Base-by-base conservation (phyloP, 2,329 filamentous ascomycete species). In the Aspergillus thermomutatus region DNA sequence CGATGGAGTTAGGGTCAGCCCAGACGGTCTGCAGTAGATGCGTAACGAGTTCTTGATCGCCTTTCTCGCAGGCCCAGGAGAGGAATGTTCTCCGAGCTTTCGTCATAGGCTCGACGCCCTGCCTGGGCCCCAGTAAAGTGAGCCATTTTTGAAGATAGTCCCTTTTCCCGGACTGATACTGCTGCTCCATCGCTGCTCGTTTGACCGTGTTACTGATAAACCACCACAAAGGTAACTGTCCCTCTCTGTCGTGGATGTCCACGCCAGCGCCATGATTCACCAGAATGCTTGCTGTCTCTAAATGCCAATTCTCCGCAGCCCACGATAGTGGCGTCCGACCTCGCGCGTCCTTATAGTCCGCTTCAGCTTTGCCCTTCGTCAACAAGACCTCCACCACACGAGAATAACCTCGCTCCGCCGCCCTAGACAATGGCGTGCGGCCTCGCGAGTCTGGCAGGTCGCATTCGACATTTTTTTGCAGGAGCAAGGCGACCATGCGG, bases 1-100 rank as follows among this genome's bases (percentile, higher is more conserved):
- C 59, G 21, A 61, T 48, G 5, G 54, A 59, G 41, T 61, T 61
- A 2, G 59, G 59, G 21, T 61, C 57, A 4, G 59, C 57, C 59
- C 59, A 61, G 6, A 40, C 50, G 9, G 59, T 59, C 34, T 48
- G 52, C 26, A 61, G n/a, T 11, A 61, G 43, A 19, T 53, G 54
- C 4, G 28, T 41, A 3, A 57, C 59, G 7, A 61, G 31, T 26
- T 51, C 43, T 4, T 11, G 26, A 28, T 61, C 59, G 3, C 59
- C 59, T 19, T 50, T 48, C 23, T 61, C 59, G 25, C 57, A 59
- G 5, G 59, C 59, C 59, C 59, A 61, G n/a, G 59, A 56, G 4
- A 61, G 52, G n/a, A 59, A 59, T 6, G 59, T 61, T 7, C 59
- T 57, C 6, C 59, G 57, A 7, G 57, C 54, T 34, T 59, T 61